Evolutionary conservation across 768 basidiomycete species (phyloP).

Genomic region (Rubroboletus satanas): DNA sequence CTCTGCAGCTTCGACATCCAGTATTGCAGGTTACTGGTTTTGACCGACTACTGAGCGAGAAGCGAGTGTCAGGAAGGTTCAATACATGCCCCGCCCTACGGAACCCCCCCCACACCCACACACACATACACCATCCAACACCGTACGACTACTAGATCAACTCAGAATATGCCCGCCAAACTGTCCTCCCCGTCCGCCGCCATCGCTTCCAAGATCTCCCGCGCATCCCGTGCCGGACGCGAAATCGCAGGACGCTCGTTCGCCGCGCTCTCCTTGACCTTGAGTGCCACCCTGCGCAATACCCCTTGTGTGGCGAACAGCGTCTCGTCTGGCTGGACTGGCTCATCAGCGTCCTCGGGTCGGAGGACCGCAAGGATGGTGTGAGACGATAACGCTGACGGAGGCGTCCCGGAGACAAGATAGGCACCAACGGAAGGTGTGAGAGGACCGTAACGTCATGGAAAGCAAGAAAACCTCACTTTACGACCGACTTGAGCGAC

Average conservation of each 20-base stretch:
- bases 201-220: constrained; percentile 56
- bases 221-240: constrained; percentile 78
- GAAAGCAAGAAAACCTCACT: constrained; percentile 42
- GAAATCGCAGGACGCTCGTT: constrained; percentile 70
- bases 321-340: constrained; percentile 28
- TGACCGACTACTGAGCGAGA: too few species aligned
- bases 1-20: too few species aligned
- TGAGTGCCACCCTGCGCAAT: constrained; percentile 63
- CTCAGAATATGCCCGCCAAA: constrained; percentile 27
- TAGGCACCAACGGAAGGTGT: constrained; percentile 42
- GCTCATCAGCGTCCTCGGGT: constrained; percentile 38
- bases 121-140: too few species aligned
- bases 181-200: constrained; percentile 22
- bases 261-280: constrained; percentile 63
- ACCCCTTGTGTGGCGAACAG: constrained; percentile 64
- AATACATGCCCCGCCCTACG: too few species aligned
- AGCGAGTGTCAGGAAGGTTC: too few species aligned
- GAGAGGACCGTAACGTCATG: neutral
- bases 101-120: too few species aligned
- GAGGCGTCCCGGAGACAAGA: constrained; percentile 65
- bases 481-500: constrained; percentile 60
- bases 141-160: neutral
- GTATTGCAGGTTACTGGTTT: too few species aligned
- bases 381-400: constrained; percentile 58
- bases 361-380: constrained; percentile 56